Percentiles rank a stretch among this genome's conserved stretches.
These are phyloP conservation scores for Henckelia pumila DNA, from an alignment of 257 asterid genomes.

Conservation along the genomic window DNA sequence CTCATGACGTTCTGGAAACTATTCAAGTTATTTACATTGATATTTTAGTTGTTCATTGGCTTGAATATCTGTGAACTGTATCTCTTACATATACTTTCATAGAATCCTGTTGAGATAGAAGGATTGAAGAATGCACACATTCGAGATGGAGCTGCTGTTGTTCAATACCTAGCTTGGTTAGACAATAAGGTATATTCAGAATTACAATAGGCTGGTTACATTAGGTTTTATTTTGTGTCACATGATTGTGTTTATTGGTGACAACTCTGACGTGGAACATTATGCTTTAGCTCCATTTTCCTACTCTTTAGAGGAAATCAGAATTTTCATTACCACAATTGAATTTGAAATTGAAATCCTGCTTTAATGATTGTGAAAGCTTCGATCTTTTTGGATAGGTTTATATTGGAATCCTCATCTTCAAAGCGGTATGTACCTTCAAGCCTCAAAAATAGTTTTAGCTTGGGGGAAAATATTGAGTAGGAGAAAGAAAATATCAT, in stretches of 20 bases:
- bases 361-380: not conserved
- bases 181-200: constrained; percentile 64
- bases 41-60: constrained; percentile 6
- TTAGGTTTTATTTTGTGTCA: not conserved
- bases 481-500: not conserved
- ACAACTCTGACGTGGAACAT: constrained; percentile 7
- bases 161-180: constrained; percentile 88
- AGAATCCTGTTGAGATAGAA: constrained; percentile 90
- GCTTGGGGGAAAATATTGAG: not conserved
- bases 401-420: not conserved
- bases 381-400: not conserved
- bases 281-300: constrained; percentile 11
- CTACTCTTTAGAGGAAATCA: constrained; percentile 2
- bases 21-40: not conserved
- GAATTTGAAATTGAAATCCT: not conserved
- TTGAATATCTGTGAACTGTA: constrained; percentile 15
- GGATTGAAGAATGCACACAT: constrained; percentile 93
- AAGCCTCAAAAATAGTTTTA: not conserved
- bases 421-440: too few relatives aligned
- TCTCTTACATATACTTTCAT: constrained; percentile 26
- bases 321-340: not conserved
- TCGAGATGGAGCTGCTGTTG: constrained; percentile 97
- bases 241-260: constrained; percentile 10
- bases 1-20: constrained; percentile 9
- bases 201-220: constrained; percentile 6